Evolutionary conservation across 1,284 basidiomycete species (phyloP).

Genomic region (Paramarasmius palmivorus): DNA sequence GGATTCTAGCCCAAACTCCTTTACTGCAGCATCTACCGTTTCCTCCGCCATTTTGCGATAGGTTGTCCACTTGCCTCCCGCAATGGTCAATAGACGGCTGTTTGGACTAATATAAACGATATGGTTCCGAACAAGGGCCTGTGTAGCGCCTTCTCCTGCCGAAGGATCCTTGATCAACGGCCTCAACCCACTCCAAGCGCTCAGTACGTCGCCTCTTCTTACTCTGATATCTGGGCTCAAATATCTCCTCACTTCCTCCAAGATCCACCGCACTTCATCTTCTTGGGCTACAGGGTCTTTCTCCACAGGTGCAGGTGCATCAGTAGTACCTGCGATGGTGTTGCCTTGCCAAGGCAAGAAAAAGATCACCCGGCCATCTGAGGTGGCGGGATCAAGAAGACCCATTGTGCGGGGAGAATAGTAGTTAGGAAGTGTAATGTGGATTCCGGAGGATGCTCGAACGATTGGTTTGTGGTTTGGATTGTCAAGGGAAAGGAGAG

Average conservation of each 20-base stretch:
- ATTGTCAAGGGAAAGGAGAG: slow-evolving; percentile 85
- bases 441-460: slow-evolving; percentile 89
- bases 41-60: slow-evolving; percentile 97
- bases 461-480: slow-evolving; percentile 86
- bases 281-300: slow-evolving; percentile 85
- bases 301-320: slow-evolving; percentile 78
- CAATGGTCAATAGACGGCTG: slow-evolving; percentile 86
- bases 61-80: slow-evolving; percentile 99
- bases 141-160: slow-evolving; percentile 64
- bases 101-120: slow-evolving; percentile 85
- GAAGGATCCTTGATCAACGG: slow-evolving; percentile 88
- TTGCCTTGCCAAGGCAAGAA: slow-evolving; percentile 99
- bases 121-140: slow-evolving; percentile 92
- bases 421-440: slow-evolving; percentile 97
- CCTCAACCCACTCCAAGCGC: slow-evolving; percentile 91
- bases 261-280: slow-evolving; percentile 95
- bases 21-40: slow-evolving; percentile 88
- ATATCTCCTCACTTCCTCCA: slow-evolving; percentile 91
- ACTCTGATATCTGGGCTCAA: slow-evolving; percentile 93
- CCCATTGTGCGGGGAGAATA: slow-evolving; percentile 96
- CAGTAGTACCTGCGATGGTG: slow-evolving; percentile 97
- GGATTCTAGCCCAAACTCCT: slow-evolving; percentile 69
- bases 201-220: slow-evolving; percentile 93
- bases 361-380: slow-evolving; percentile 97
- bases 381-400: slow-evolving; percentile 92